Evolutionary conservation across 2,329 filamentous ascomycete species (phyloP).

Genomic region (Fusarium nurragi): DNA sequence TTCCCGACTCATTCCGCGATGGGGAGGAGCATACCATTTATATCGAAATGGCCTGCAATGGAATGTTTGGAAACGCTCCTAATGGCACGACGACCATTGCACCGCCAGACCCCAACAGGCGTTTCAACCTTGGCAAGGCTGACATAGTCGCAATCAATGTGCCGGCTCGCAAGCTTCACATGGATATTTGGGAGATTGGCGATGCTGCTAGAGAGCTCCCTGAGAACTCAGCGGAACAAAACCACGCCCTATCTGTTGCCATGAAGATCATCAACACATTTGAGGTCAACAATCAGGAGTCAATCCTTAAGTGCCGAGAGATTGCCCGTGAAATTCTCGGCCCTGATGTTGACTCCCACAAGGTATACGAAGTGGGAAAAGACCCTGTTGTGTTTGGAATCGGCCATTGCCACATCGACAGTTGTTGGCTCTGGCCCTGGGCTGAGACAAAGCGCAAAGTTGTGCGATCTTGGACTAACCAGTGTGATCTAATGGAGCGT

Average conservation of each 20-base stretch:
- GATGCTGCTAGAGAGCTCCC: slow-evolving; percentile 95
- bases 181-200: slow-evolving; percentile 96
- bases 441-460: slow-evolving; percentile 98
- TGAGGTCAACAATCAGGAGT: slow-evolving; percentile 80
- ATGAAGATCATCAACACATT: slow-evolving; percentile 93
- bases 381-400: slow-evolving; percentile 85
- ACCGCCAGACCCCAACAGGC: slow-evolving; percentile 85
- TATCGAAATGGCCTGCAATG: slow-evolving; percentile 98
- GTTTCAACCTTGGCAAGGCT: slow-evolving; percentile 78
- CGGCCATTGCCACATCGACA: slow-evolving; percentile 97
- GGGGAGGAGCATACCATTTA: slow-evolving; percentile 90
- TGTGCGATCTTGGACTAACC: slow-evolving; percentile 93
- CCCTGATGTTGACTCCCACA: slow-evolving; percentile 78
- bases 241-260: slow-evolving; percentile 82
- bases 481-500: slow-evolving; percentile 93
- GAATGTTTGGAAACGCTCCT: slow-evolving; percentile 94
- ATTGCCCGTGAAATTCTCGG: slow-evolving; percentile 88
- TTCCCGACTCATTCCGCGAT: slow-evolving; percentile 83
- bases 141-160: slow-evolving; percentile 91
- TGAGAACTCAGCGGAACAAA: slow-evolving; percentile 85
- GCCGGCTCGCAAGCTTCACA: slow-evolving; percentile 81
- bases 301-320: slow-evolving; percentile 80
- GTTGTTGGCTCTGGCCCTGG: slow-evolving; percentile 98
- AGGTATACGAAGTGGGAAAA: slow-evolving; percentile 82
- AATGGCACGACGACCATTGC: slow-evolving; percentile 83